Evolutionary conservation across 148 eudicot genomes (phyloP), one percentile per base, ranked within the genome.

Genomic region (Salicornia ramosissima): DNA sequence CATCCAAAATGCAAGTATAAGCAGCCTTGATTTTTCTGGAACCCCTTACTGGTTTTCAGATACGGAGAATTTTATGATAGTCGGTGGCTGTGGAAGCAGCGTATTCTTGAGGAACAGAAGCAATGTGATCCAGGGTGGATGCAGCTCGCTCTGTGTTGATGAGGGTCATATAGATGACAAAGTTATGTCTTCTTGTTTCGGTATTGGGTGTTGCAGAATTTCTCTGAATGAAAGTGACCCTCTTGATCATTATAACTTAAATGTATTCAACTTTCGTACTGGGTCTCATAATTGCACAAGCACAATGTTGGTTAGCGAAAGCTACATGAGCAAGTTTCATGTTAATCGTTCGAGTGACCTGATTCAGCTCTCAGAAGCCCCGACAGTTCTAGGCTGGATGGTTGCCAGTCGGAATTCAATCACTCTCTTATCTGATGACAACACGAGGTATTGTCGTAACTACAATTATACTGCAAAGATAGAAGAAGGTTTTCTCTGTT

Each of bases 41-140:
- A 64, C 50, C 43, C 79, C 84, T 3, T 77, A 43, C 52, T 19
- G 29, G 0, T 80, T 54, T 61, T 80, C 79, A 6, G 26, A 46
- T 25, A 29, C 39, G 55, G 28, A 52, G 13, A 68, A 52, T 53
- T 26, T 64, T 43, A 71, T 77, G 47, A 67, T 57, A 10, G 69
- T 74, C 18, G 53, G 68, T 28, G 80, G 80, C 19, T 77, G 80
- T 19, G 62, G 57, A 18, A 64, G 74, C n/a, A 77, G 64, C 24
- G 76, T 61, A 18, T 69, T 74, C 8, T 40, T 72, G 30, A 71
- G 60, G 25, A 60, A 46, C 39, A 51, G 73, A 28, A 36, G 10
- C 24, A 42, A 36, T 0, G n/a, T 25, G 1, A 45, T 21, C 40
- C 13, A 59, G 46, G 58, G 68, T 25, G 76, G 80, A 21, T 77